phyloP scores from a whole-genome alignment of 2,329 filamentous ascomycete genomes.

The Cladosporium sp. region DNA sequence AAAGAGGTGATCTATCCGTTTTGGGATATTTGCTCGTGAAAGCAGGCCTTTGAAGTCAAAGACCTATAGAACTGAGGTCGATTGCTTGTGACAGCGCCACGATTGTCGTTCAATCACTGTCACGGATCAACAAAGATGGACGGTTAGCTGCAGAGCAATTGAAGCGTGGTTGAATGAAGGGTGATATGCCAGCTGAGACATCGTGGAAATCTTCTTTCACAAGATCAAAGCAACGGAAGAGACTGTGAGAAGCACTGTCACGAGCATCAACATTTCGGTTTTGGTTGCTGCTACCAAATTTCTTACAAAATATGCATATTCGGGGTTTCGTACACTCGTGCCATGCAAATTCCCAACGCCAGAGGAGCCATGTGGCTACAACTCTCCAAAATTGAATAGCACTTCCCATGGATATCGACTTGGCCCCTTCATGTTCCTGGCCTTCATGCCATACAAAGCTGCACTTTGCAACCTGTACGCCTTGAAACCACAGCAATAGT shows the following conservation, averaged over 20 bases:
- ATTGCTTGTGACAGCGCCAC: background rate
- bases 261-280: background rate
- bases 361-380: background rate
- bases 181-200: no score
- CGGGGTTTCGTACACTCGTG: slow-evolving; percentile 1
- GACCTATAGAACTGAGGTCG: background rate
- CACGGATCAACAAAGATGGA: no score
- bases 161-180: no score
- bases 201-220: no score
- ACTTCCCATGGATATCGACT: background rate
- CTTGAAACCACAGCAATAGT: background rate
- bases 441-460: background rate
- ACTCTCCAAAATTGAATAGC: background rate
- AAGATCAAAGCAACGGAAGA: no score
- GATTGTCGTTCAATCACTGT: background rate
- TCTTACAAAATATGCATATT: background rate
- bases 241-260: background rate
- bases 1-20: background rate
- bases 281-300: background rate
- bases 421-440: background rate
- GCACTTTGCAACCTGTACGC: background rate
- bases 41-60: background rate
- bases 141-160: no score
- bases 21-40: background rate
- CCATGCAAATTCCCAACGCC: background rate